Conservation (phyloP, 2,329 filamentous ascomycete genomes). For the Colletotrichum liriopes region DNA sequence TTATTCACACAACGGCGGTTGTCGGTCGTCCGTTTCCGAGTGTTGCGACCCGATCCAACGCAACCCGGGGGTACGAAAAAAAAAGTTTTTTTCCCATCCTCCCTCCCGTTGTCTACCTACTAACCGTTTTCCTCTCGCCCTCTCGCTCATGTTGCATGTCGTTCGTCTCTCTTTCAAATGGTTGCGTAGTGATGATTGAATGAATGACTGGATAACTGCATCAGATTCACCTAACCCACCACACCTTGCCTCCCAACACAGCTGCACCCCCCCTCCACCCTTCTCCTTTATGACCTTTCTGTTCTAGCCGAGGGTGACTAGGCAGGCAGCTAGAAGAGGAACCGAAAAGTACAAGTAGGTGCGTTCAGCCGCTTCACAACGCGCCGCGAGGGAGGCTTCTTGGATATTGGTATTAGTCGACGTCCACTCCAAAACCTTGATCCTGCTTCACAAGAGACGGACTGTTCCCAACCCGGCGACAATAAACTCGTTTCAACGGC, state of each 20-base stretch:
- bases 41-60: background rate
- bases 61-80: slow-evolving; percentile 3
- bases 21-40: background rate
- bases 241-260: slow-evolving; percentile 7
- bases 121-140: background rate
- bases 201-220: slow-evolving; percentile 34
- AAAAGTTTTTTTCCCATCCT: background rate
- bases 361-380: slow-evolving; percentile 13
- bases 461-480: background rate
- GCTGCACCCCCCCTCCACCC: background rate
- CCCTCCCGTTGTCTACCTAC: background rate
- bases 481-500: background rate
- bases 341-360: slow-evolving; percentile 33
- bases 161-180: background rate
- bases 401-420: slow-evolving; percentile 4
- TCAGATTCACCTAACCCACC: slow-evolving; percentile 34
- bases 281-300: background rate
- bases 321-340: background rate
- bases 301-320: background rate
- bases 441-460: slow-evolving; percentile 1
- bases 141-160: background rate
- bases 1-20: slow-evolving; percentile 18
- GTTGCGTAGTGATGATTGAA: slow-evolving; percentile 21
- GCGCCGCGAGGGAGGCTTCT: background rate
- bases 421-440: background rate